Percentiles rank a stretch among this genome's conserved stretches.
These are phyloP conservation scores for Geotrichum macrosporum DNA, from an alignment of 1,139 yeast species.

Conservation along the genomic window DNA sequence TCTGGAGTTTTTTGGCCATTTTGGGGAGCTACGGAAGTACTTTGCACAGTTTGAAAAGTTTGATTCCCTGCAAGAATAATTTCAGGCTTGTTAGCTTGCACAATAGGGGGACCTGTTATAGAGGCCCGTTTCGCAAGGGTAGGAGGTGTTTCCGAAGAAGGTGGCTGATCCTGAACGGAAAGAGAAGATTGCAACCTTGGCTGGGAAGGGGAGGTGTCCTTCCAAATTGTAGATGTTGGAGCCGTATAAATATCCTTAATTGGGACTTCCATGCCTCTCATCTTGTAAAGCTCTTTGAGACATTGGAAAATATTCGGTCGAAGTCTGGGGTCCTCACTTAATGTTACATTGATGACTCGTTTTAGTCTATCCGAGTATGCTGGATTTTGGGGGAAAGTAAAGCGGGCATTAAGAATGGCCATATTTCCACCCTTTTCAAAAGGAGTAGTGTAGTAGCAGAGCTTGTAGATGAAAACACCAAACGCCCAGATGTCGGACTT, in stretches of 20 bases:
- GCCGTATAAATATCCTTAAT: slow-evolving; percentile 36
- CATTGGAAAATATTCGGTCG: slow-evolving; percentile 89
- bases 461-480: slow-evolving; percentile 83
- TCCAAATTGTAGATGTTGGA: slow-evolving; percentile 22
- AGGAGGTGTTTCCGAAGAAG: slow-evolving; percentile 25
- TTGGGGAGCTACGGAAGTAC: slow-evolving; percentile 14
- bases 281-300: slow-evolving; percentile 59
- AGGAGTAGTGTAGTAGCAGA: slow-evolving; percentile 92
- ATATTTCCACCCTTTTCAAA: slow-evolving; percentile 71
- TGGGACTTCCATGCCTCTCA: slow-evolving; percentile 54
- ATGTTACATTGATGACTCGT: slow-evolving; percentile 63
- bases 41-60: not conserved
- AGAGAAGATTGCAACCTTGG: slow-evolving; percentile 20
- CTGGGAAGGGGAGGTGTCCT: slow-evolving; percentile 23
- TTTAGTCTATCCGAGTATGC: slow-evolving; percentile 40
- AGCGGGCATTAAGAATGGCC: slow-evolving; percentile 61
- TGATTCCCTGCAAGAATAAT: not conserved
- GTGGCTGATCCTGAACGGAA: slow-evolving; percentile 24
- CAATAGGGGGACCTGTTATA: too few relatives aligned
- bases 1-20: slow-evolving; percentile 8
- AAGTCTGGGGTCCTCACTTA: slow-evolving; percentile 71
- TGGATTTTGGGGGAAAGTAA: slow-evolving; percentile 51
- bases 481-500: slow-evolving; percentile 96
- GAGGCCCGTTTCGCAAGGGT: slow-evolving; percentile 21
- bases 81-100: slow-evolving; percentile 2